Evolutionary conservation across 179 eudicot species (phyloP), one percentile per base, ranked within the genome.

Genomic region (Pouteria campechiana): DNA sequence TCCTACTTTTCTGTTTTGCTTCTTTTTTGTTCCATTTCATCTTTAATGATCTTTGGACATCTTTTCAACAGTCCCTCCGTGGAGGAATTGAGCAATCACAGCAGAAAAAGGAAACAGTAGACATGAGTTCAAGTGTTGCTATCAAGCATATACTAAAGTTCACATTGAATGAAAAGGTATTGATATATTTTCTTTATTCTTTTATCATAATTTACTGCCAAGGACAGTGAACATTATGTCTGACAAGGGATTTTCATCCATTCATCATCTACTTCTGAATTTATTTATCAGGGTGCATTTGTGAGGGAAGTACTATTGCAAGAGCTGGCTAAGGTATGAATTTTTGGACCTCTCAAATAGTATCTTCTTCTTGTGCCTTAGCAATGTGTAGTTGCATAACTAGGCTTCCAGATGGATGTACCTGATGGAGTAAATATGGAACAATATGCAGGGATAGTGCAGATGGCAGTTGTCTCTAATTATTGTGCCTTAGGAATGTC

Each of bases 281-380:
- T 27, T 29, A 58, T 32, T 63, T 56, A 27, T 25, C 83, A 89
- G 97, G 93, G 95, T 48, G 67, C 75, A 17, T 79, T 85, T 54
- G 79, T 89, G 47, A 80, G 90, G 54, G 79, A 85, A 54, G 68
- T 89, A 50, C 68, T 89, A 57, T 75, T 85, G 39, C 78, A 85
- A 52, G 95, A 89, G 76, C 54, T 83, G 17, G 76, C 89, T 0
- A 89, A 89, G 95, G 97, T 85, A 63, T 34, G 55, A 20, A 8
- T 20, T 46, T 40, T 29, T 37, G 23, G 17, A n/a, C n/a, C n/a
- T n/a, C n/a, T n/a, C n/a, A n/a, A n/a, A n/a, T n/a, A n/a, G n/a
- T n/a, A n/a, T n/a, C n/a, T n/a, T n/a, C n/a, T n/a, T n/a, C n/a
- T n/a, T n/a, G n/a, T n/a, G n/a, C n/a, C n/a, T n/a, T n/a, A n/a